Evolutionary conservation across 1,284 basidiomycete genomes (phyloP).

Genomic region (Pisolithus thermaeus): DNA sequence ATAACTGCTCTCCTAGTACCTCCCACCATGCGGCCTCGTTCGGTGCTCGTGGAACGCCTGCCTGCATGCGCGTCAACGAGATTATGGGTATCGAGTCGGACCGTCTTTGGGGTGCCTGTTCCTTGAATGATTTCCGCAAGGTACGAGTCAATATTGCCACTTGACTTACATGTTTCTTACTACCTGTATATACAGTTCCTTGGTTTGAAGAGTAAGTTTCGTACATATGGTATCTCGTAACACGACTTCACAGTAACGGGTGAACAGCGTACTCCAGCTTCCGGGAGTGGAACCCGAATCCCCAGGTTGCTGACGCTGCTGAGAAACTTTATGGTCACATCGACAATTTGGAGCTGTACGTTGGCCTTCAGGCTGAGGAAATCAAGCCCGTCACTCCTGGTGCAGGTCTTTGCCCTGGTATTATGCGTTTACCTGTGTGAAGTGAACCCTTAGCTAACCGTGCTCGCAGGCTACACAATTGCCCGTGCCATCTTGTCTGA

Average conservation of each 20-base stretch:
- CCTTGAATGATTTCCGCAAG: constrained; percentile 81
- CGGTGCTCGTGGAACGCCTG: constrained; percentile 72
- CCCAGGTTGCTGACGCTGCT: constrained; percentile 65
- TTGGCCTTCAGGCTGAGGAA: constrained; percentile 66
- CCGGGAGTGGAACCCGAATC: constrained; percentile 79
- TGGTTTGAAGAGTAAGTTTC: constrained; percentile 61
- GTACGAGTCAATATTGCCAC: constrained; percentile 25
- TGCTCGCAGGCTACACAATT: constrained; percentile 65
- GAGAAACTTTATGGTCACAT: constrained; percentile 75
- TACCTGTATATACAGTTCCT: constrained; percentile 44
- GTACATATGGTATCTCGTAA: no score
- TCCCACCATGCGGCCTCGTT: constrained; percentile 73
- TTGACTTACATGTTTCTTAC: neutral
- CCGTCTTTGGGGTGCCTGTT: constrained; percentile 77
- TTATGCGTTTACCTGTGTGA: constrained; percentile 8
- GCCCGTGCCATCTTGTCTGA: constrained; percentile 84
- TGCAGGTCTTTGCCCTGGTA: constrained; percentile 76
- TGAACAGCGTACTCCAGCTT: constrained; percentile 54
- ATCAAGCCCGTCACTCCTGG: constrained; percentile 73
- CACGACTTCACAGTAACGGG: neutral
- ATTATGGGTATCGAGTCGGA: constrained; percentile 79
- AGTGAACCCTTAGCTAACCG: neutral
- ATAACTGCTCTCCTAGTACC: constrained; percentile 39
- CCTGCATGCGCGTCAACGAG: constrained; percentile 71
- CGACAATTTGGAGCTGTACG: constrained; percentile 78